phyloP scores from a whole-genome alignment of 2,329 filamentous ascomycete species.

The Fonsecaea nubica region DNA sequence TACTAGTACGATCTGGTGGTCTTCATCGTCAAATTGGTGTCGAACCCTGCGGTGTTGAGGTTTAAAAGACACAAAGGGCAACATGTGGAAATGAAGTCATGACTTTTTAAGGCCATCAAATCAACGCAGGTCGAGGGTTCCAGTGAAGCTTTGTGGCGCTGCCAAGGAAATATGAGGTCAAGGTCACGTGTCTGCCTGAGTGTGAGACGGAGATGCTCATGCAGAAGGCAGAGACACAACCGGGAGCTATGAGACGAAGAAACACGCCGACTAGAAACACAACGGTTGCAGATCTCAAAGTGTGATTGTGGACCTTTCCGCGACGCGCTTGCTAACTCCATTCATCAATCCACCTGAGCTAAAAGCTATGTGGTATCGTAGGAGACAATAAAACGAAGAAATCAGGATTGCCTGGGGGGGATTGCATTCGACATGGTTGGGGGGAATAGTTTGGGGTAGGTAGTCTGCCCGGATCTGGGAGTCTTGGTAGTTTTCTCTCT shows the following conservation, averaged over 20 bases:
- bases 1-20: not conserved
- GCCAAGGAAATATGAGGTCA: constrained; percentile 7
- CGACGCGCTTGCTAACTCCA: constrained; percentile 38
- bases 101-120: constrained; percentile 13
- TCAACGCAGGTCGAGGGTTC: not conserved
- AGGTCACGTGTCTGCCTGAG: constrained; percentile 13
- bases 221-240: not conserved
- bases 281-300: constrained; percentile 23
- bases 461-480: constrained; percentile 22
- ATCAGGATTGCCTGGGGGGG: constrained; percentile 30
- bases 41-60: not conserved
- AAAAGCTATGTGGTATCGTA: constrained; percentile 39
- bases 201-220: not conserved
- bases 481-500: constrained; percentile 22
- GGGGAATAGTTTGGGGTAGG: constrained; percentile 17
- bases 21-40: constrained; percentile 8
- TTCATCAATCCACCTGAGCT: constrained; percentile 37
- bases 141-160: not conserved
- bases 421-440: constrained; percentile 34
- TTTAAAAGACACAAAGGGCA: not conserved
- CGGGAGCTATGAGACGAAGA: constrained; percentile 1
- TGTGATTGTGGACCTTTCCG: constrained; percentile 36
- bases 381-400: constrained; percentile 36
- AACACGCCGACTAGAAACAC: constrained; percentile 4
- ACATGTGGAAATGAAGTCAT: constrained; percentile 16